phyloP scores from a whole-genome alignment of 2,329 filamentous ascomycete species.

The Zymoseptoria brevis region DNA sequence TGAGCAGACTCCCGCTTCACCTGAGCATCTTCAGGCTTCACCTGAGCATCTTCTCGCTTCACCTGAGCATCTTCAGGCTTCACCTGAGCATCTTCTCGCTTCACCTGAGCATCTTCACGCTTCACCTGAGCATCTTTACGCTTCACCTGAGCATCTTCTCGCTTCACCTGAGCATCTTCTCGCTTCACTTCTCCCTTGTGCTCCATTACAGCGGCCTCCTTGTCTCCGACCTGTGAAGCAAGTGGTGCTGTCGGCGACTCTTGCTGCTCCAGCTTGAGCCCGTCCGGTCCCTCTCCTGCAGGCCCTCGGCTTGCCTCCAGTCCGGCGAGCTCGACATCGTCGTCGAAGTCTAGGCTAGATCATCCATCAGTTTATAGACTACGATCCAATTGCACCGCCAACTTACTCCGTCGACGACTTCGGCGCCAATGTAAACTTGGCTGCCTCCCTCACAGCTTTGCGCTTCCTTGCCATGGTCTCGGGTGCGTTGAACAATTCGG shows the following conservation, averaged over 20 bases:
- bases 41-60: neutral
- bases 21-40: neutral
- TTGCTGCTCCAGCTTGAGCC: neutral
- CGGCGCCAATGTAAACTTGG: neutral
- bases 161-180: neutral
- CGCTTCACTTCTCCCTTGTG: neutral
- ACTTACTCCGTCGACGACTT: constrained; percentile 5
- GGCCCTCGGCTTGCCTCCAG: neutral
- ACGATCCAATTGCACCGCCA: neutral
- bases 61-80: neutral
- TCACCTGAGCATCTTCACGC: neutral
- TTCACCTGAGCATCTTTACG: neutral
- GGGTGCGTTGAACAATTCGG: constrained; percentile 6
- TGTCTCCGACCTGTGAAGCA: neutral
- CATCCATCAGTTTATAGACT: neutral
- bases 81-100: neutral
- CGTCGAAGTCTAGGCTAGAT: neutral
- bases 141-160: neutral
- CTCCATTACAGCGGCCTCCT: neutral
- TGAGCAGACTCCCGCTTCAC: no score
- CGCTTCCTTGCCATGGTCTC: constrained; percentile 5
- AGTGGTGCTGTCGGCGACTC: neutral
- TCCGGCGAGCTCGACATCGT: neutral
- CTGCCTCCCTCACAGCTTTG: constrained; percentile 6
- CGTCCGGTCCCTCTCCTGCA: neutral